phyloP scores from a whole-genome alignment of 2,329 filamentous ascomycete genomes.

The Byssochlamys sp. region DNA sequence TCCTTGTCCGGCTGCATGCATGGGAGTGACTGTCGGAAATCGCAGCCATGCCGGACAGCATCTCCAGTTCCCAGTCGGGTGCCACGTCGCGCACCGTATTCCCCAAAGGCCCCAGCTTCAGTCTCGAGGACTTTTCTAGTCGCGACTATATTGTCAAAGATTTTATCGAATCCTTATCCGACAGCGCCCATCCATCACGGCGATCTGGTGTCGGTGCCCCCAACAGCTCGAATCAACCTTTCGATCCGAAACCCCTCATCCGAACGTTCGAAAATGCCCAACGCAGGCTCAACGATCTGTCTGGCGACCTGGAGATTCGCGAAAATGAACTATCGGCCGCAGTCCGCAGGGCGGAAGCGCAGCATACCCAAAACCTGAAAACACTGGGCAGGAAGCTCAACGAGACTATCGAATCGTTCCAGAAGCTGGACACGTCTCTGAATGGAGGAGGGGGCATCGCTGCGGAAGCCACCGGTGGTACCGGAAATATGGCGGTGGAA shows the following conservation, averaged over 20 bases:
- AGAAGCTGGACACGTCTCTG: conserved; percentile 74
- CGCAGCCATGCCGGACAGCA: conserved; percentile 29
- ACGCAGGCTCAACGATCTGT: conserved; percentile 41
- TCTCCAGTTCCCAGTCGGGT: conserved; percentile 31
- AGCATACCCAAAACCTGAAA: conserved; percentile 84
- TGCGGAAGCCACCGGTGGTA: conserved; percentile 33
- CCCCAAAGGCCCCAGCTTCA: conserved; percentile 71
- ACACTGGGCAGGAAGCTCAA: conserved; percentile 81
- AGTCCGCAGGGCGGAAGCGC: conserved; percentile 79
- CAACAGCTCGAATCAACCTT: conserved; percentile 42
- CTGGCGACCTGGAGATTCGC: conserved; percentile 73
- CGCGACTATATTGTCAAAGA: conserved; percentile 97
- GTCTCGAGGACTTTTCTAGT: conserved; percentile 74
- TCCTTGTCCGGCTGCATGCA: not conserved
- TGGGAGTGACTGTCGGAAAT: conserved; percentile 1
- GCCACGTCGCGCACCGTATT: conserved; percentile 57
- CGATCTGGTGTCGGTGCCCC: conserved; percentile 54
- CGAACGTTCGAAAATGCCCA: conserved; percentile 75
- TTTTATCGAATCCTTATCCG: conserved; percentile 87
- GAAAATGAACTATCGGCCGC: conserved; percentile 86
- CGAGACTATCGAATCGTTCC: conserved; percentile 83
- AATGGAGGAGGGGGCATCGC: conserved; percentile 47
- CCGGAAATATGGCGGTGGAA: conserved; percentile 83
- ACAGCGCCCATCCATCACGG: conserved; percentile 66
- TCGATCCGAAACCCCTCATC: conserved; percentile 94